Conservation (phyloP, 2,329 filamentous ascomycete genomes). For the Nothophaeocryptopus gaeumannii region DNA sequence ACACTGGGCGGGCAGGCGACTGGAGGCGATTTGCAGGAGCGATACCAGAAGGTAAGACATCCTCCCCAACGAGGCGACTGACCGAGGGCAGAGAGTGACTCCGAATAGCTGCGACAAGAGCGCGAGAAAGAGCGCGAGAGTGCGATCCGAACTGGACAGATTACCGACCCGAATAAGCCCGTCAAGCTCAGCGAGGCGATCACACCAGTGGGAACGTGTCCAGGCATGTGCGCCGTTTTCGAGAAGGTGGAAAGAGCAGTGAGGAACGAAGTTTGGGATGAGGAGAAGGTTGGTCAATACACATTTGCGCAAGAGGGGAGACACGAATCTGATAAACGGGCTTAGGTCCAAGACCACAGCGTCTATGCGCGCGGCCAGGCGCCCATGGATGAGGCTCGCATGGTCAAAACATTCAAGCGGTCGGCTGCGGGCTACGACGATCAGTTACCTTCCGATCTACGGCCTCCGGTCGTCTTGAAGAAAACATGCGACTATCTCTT, state of each 20-base stretch:
- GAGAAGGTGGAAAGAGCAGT: slow-evolving; percentile 61
- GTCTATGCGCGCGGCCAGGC: slow-evolving; percentile 33
- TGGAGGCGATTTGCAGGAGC: slow-evolving; percentile 20
- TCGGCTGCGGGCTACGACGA: slow-evolving; percentile 62
- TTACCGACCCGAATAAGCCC: slow-evolving; percentile 60
- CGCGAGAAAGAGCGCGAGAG: slow-evolving; percentile 50
- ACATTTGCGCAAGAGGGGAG: slow-evolving; percentile 5
- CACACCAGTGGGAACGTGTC: slow-evolving; percentile 60
- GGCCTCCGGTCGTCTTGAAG: slow-evolving; percentile 51
- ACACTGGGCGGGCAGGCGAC: slow-evolving; percentile 6
- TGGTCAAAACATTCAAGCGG: slow-evolving; percentile 64
- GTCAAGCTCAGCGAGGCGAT: slow-evolving; percentile 59
- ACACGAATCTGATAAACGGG: slow-evolving; percentile 28
- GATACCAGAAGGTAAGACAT: slow-evolving; percentile 25
- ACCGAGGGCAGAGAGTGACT: slow-evolving; percentile 29
- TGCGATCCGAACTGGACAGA: slow-evolving; percentile 53
- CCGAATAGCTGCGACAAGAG: slow-evolving; percentile 45
- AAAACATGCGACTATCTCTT: slow-evolving; percentile 46
- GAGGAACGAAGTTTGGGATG: slow-evolving; percentile 59
- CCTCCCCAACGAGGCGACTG: slow-evolving; percentile 18
- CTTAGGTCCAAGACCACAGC: slow-evolving; percentile 31
- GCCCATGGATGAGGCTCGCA: slow-evolving; percentile 49
- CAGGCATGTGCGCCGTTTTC: slow-evolving; percentile 63
- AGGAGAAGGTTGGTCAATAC: slow-evolving; percentile 54
- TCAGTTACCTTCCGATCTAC: slow-evolving; percentile 62